phyloP scores from a whole-genome alignment of 1,284 basidiomycete species.

The Gomphus bonarii region DNA sequence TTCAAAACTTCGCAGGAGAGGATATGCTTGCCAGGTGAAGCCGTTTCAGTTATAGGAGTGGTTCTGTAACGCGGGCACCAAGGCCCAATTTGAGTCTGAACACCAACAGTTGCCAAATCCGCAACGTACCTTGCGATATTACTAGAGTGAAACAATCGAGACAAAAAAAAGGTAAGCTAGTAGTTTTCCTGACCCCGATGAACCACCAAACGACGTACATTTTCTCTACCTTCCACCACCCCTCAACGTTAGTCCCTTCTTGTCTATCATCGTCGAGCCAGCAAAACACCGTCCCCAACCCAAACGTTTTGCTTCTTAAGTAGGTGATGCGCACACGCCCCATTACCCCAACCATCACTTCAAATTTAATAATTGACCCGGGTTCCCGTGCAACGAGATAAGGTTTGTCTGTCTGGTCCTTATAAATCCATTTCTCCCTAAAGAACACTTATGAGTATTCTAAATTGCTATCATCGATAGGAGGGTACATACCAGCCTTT shows the following conservation, averaged over 20 bases:
- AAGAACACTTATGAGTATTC: background rate
- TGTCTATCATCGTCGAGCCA: conserved; percentile 30
- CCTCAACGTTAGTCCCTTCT: conserved; percentile 22
- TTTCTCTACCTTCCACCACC: conserved; percentile 25
- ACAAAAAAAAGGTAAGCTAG: background rate
- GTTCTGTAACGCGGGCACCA: conserved; percentile 21
- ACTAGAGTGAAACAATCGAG: background rate
- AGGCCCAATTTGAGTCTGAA: background rate
- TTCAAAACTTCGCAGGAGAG: conserved; percentile 27
- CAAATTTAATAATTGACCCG: conserved; percentile 12
- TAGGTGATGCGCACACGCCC: conserved; percentile 27
- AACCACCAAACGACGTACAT: conserved; percentile 16
- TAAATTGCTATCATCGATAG: background rate
- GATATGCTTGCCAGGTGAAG: conserved; percentile 23
- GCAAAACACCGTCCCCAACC: conserved; percentile 27
- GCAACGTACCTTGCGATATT: conserved; percentile 5
- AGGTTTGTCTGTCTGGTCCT: conserved; percentile 5
- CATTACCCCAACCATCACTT: conserved; percentile 11
- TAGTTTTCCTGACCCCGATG: background rate
- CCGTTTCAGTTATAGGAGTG: conserved; percentile 26
- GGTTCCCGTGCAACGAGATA: conserved; percentile 13
- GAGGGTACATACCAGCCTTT: conserved; percentile 9
- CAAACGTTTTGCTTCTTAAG: conserved; percentile 25
- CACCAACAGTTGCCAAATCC: background rate
- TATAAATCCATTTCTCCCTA: conserved; percentile 10